Evolutionary conservation across 225 moss, liverwort and hornwort genomes (phyloP).

Genomic region (Thuidium tamariscinum): DNA sequence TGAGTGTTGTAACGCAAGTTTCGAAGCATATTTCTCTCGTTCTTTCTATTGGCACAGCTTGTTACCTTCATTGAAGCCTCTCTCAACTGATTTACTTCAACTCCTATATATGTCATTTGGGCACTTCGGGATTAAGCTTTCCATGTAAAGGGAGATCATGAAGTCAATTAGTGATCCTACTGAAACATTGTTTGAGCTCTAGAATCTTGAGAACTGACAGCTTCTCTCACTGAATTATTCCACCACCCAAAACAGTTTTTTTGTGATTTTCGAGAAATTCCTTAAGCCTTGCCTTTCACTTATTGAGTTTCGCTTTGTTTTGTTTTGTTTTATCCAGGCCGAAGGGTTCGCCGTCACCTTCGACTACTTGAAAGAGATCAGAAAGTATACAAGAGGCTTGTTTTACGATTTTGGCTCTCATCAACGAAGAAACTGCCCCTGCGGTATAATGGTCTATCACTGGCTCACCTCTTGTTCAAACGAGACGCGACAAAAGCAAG

Average conservation of each 20-base stretch:
- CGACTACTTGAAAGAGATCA: not conserved
- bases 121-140: not conserved
- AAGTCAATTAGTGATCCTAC: not conserved
- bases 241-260: not conserved
- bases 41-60: not conserved
- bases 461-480: not conserved
- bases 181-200: not conserved
- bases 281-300: not conserved
- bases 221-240: not conserved
- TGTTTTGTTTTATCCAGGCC: not conserved
- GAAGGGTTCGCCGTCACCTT: not conserved
- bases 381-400: not conserved
- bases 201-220: not conserved
- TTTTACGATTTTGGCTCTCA: not conserved
- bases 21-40: not conserved
- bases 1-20: not conserved
- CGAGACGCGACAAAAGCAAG: not conserved
- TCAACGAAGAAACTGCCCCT: not conserved
- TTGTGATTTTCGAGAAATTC: not conserved
- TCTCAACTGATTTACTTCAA: not conserved
- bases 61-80: not conserved
- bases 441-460: not conserved
- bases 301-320: not conserved
- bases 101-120: not conserved
- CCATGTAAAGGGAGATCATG: not conserved